Conservation (phyloP, 1,284 basidiomycete species). For the Laetiporus sulphureus region DNA sequence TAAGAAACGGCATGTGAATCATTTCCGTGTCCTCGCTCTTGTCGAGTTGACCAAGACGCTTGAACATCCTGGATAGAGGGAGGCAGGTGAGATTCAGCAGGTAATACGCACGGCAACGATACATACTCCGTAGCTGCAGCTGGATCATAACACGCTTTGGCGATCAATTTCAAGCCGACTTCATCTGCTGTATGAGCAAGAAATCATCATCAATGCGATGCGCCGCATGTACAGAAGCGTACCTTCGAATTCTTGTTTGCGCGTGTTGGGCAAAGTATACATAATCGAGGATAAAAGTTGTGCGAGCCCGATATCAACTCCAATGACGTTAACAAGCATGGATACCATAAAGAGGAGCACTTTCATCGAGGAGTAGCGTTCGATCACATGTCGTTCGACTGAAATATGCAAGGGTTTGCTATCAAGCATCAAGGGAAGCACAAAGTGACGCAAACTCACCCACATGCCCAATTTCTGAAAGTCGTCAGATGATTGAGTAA, state of each 20-base stretch:
- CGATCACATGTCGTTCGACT: slow-evolving; percentile 77
- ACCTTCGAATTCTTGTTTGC: slow-evolving; percentile 81
- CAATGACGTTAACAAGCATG: slow-evolving; percentile 47
- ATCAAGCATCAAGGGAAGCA: background rate
- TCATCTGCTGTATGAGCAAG: slow-evolving; percentile 51
- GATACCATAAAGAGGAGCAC: slow-evolving; percentile 44
- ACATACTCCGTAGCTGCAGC: slow-evolving; percentile 63
- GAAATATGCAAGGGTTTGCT: background rate
- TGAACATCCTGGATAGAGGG: slow-evolving; percentile 50
- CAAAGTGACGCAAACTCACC: slow-evolving; percentile 36
- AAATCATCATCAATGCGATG: background rate
- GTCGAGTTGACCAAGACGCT: slow-evolving; percentile 52
- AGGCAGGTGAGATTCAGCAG: background rate
- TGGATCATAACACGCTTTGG: slow-evolving; percentile 81
- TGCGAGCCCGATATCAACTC: slow-evolving; percentile 49
- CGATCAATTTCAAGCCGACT: slow-evolving; percentile 68
- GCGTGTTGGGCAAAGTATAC: slow-evolving; percentile 78
- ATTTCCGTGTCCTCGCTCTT: slow-evolving; percentile 22
- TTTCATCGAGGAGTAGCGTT: slow-evolving; percentile 57
- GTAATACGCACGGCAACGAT: too few species aligned
- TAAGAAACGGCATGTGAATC: slow-evolving; percentile 54
- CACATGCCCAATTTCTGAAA: slow-evolving; percentile 80
- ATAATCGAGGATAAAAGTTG: slow-evolving; percentile 46
- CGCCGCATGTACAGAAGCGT: slow-evolving; percentile 7
- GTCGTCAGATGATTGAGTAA: too few species aligned